phyloP scores from a whole-genome alignment of 1,284 basidiomycete genomes.

The Tilletiaria anomala region DNA sequence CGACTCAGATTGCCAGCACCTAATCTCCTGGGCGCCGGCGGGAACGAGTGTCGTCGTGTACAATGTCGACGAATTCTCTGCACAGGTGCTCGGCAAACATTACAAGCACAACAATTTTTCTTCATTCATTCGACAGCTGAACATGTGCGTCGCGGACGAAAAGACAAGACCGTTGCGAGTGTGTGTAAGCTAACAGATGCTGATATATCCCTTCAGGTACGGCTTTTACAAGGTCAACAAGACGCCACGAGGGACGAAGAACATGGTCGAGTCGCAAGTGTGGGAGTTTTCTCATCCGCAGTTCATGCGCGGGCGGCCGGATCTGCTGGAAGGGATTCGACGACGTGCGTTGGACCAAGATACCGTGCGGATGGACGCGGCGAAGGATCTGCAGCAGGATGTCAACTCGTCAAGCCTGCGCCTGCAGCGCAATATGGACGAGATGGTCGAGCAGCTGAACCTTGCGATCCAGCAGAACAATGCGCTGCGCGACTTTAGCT shows the following conservation, averaged over 20 bases:
- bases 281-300: conserved; percentile 82
- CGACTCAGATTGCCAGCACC: conserved; percentile 25
- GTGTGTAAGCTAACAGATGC: too few relatives aligned
- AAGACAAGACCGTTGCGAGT: too few relatives aligned
- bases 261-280: conserved; percentile 60
- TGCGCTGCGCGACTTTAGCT: conserved; percentile 14
- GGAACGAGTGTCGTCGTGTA: conserved; percentile 29
- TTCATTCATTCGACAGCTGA: conserved; percentile 72
- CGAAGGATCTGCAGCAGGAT: too few relatives aligned
- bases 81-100: conserved; percentile 38
- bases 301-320: conserved; percentile 63
- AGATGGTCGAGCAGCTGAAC: too few relatives aligned
- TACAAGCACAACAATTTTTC: conserved; percentile 55
- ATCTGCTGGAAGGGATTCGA: conserved; percentile 69
- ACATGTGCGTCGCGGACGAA: conserved; percentile 74
- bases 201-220: conserved; percentile 9
- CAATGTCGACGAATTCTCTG: conserved; percentile 36
- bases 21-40: conserved; percentile 26
- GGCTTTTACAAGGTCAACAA: conserved; percentile 43
- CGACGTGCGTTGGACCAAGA: conserved; percentile 50
- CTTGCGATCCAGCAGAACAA: conserved; percentile 21
- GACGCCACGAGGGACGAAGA: conserved; percentile 67
- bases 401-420: too few relatives aligned
- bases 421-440: too few relatives aligned
- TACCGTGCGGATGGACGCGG: too few relatives aligned